Evolutionary conservation across 1,139 yeast genomes (phyloP), one percentile per base, ranked within the genome.

Genomic region (Kazachstania sp.): DNA sequence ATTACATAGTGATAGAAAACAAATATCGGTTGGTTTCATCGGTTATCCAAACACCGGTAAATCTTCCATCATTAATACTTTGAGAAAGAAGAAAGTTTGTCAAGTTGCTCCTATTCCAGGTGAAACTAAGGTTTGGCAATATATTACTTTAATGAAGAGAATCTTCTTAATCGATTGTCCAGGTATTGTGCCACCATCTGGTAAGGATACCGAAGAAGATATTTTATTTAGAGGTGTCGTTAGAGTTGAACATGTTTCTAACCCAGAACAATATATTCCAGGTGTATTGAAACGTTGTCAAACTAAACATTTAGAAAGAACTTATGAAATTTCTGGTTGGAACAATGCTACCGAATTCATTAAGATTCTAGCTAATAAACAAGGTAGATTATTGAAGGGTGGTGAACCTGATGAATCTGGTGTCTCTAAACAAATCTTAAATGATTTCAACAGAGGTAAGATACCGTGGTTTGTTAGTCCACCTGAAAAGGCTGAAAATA

Each of bases 41-140:
- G 98, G 98, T 13, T 92, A 92, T 65, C 98, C 98, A 56, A 92
- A 92, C 65, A 86, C 97, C 18, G 98, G 98, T 58, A 92, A 92
- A 66, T 90, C 97, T 1, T 86, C 96, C 35, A 88, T 92, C 57
- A 92, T 92, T 63, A 92, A 92, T 68, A 90, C 97, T 1, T 73
- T 92, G 56, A 81, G 97, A 65, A 82, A 83, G 66, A 92, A 92
- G 75, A 92, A 92, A 72, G 98, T 92, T 41, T 94, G 98, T 71
- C 83, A 78, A 43, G 97, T 92, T 44, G 98, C 98, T 2, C 98
- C 98, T 43, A 88, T 92, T 59, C 98, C 98, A 30, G 98, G 98
- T 65, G 98, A 92, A 66, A 92, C 98, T 41, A 92, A 92, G 69
- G 97, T 92, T 40, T 92, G 98, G 98, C 98, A 92, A 72, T 92